These are phyloP conservation scores for Polysphondylium violaceum DNA, from an alignment of 78 protist species.

Conservation along the genomic window DNA sequence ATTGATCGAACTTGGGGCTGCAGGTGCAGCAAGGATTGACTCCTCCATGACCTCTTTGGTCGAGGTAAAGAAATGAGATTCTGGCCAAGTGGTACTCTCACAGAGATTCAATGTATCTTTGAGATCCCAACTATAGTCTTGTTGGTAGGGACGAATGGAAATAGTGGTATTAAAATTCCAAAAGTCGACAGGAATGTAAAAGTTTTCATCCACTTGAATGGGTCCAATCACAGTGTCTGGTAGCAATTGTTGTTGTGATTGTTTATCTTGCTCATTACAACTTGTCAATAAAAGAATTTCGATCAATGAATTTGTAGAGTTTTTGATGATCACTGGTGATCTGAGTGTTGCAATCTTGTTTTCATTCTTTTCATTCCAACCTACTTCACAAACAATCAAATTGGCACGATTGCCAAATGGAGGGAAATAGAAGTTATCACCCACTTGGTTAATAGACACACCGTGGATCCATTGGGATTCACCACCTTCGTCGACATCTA, in stretches of 20 bases:
- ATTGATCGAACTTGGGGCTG: neutral
- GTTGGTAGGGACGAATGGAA: conserved; percentile 50
- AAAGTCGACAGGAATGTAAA: conserved; percentile 66
- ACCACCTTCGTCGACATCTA: conserved; percentile 1
- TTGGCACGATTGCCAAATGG: conserved; percentile 53
- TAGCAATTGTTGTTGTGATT: neutral
- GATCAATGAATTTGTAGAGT: conserved; percentile 30
- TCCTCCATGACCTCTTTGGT: neutral
- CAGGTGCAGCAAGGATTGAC: neutral
- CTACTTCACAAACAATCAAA: conserved; percentile 72
- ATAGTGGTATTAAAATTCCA: conserved; percentile 36
- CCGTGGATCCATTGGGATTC: conserved; percentile 59
- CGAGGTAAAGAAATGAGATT: conserved; percentile 12
- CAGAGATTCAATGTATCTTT: conserved; percentile 1
- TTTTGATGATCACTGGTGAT: conserved; percentile 61
- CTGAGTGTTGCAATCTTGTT: conserved; percentile 66
- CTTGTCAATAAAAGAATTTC: conserved; percentile 6
- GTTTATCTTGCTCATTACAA: neutral
- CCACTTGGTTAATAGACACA: conserved; percentile 66
- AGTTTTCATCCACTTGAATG: conserved; percentile 46
- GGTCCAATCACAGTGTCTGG: conserved; percentile 73
- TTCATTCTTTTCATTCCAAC: conserved; percentile 77
- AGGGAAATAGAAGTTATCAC: conserved; percentile 74
- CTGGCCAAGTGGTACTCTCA: conserved; percentile 54
- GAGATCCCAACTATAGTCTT: conserved; percentile 14